Conservation (phyloP, 1,284 basidiomycete species). For the Exobasidium rhododendri region DNA sequence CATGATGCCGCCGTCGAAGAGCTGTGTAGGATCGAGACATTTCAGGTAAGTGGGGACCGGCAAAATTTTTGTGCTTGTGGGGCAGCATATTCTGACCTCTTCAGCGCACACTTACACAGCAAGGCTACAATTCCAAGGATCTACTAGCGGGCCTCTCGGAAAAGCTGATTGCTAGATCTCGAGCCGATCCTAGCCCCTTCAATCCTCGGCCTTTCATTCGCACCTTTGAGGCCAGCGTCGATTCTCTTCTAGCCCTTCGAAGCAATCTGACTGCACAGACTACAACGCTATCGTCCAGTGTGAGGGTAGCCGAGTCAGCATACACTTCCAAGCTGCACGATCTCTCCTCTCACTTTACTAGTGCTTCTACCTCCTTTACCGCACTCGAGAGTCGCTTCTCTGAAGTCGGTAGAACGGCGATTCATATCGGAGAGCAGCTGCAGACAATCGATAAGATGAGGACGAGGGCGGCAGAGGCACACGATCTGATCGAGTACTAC, state of each 20-base stretch:
- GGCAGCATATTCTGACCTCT: conserved; percentile 2
- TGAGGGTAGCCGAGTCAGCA: conserved; percentile 82
- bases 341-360: conserved; percentile 83
- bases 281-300: conserved; percentile 85
- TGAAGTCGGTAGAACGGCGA: conserved; percentile 88
- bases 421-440: conserved; percentile 88
- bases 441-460: conserved; percentile 90
- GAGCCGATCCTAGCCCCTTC: conserved; percentile 78
- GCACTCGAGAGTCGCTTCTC: conserved; percentile 63
- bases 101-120: conserved; percentile 58
- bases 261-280: conserved; percentile 83
- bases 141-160: conserved; percentile 82
- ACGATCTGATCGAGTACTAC: conserved; percentile 92
- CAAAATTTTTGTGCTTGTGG: neutral
- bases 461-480: conserved; percentile 86
- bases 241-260: conserved; percentile 76
- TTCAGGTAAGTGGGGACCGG: conserved; percentile 46
- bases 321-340: conserved; percentile 91
- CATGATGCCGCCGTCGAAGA: conserved; percentile 64
- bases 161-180: conserved; percentile 77
- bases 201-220: conserved; percentile 88
- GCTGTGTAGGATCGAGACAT: conserved; percentile 66
- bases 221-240: conserved; percentile 85
- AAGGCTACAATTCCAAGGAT: conserved; percentile 86
- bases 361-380: conserved; percentile 44